Base-by-base conservation (phyloP, 176 grass and related monocot species). In the Eleusine coracana region DNA sequence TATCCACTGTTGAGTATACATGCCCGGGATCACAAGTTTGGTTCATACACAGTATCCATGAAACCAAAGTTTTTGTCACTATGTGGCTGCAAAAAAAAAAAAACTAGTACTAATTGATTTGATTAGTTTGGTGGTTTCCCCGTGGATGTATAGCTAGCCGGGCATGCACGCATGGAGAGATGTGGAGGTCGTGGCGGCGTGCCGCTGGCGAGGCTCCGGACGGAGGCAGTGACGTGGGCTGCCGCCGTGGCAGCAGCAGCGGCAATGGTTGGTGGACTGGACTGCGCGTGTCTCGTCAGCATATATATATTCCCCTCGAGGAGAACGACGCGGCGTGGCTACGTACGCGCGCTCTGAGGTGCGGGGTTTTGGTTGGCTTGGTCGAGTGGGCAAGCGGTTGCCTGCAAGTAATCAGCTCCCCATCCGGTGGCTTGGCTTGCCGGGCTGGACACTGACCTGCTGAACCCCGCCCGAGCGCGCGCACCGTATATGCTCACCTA, bases 341-440 rank as follows among this genome's bases (percentile, higher is more conserved):
- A 36, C 21, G 52, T 49, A 28, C 5, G 78, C 17, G 8, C 34
- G 73, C 21, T 3, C 48, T 51, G 3, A 7, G 8, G 16, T 1
- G 15, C 1, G 20, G 10, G 23, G 51, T 82, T 3, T 45, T 45
- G 44, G 63, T 75, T 92, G 14, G 70, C 90, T 92, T 92, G 65
- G 23, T 14, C 40, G 73, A 50, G 73, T 87, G 84, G 87, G 87
- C 16, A 87, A 92, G 55, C 87, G 90, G 71, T 90, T 90, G 90
- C 61, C 84, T 84, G 82, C 90, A 92, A 92, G 90, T 82, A 92
- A 34, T 34, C 31, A 89, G 70, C 80, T 89, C 68, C 74, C 82
- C 77, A 34, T 34, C 31, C 31, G 31, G 31, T 34, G 31, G 31
- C 31, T 75, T 34, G 31, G 31, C 31, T 75, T n/a, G 66, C 77